These are phyloP conservation scores for Cystofilobasidium capitatum DNA, from an alignment of 768 basidiomycete genomes.

Conservation along the genomic window DNA sequence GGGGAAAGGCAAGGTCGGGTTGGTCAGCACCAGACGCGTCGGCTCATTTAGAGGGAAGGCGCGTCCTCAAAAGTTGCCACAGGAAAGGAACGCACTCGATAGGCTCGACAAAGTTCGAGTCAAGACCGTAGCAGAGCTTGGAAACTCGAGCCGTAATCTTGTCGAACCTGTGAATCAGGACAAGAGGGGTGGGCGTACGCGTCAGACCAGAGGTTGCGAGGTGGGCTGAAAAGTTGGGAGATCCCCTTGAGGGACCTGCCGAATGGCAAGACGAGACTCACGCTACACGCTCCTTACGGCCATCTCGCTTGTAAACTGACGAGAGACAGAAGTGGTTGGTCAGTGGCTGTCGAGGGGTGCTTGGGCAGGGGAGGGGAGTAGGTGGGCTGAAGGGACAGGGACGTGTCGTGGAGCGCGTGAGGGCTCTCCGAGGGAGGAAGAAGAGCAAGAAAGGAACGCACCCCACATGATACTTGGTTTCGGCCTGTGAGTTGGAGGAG, in stretches of 20 bases:
- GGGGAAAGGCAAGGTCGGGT: not conserved
- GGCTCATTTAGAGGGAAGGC: not conserved
- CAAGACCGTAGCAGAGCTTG: conserved; percentile 85
- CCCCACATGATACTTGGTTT: conserved; percentile 2
- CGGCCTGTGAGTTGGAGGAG: not conserved
- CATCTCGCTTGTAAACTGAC: conserved; percentile 39
- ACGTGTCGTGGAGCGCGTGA: not conserved
- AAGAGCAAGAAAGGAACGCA: not conserved
- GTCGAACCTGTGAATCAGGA: conserved; percentile 33
- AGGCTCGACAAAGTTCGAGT: conserved; percentile 81
- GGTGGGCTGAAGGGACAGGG: not conserved
- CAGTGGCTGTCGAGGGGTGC: not conserved
- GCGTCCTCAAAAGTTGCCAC: not conserved
- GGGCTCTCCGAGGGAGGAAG: not conserved
- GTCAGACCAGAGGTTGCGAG: conserved; percentile 1
- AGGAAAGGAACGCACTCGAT: conserved; percentile 57
- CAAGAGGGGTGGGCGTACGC: conserved; percentile 12
- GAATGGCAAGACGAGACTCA: not conserved
- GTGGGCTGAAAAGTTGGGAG: not conserved
- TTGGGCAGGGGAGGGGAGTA: not conserved
- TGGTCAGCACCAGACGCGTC: conserved; percentile 2
- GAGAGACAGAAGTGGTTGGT: not conserved
- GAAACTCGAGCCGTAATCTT: conserved; percentile 62
- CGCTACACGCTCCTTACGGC: conserved; percentile 38
- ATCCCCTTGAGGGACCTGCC: not conserved